These are phyloP conservation scores for Chaetoceros muelleri DNA, from an alignment of 108 stramenopile species.

Conservation along the genomic window DNA sequence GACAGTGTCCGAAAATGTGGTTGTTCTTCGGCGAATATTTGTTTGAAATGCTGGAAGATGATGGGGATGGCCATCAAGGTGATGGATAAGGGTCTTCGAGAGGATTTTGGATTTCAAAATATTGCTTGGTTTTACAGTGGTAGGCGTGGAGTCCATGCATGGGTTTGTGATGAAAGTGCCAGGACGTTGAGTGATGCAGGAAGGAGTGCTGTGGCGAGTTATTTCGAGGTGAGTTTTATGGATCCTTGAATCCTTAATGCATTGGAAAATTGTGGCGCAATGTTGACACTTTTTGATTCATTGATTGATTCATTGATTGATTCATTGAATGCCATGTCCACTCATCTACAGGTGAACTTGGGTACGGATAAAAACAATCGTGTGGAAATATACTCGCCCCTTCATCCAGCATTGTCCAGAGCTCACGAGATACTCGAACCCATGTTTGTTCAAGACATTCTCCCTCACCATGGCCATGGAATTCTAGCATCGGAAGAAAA, in stretches of 20 bases:
- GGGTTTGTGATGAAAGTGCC: slow-evolving; percentile 93
- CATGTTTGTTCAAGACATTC: slow-evolving; percentile 71
- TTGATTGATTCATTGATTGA: background rate
- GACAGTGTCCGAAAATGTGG: slow-evolving; percentile 94
- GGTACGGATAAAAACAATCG: slow-evolving; percentile 64
- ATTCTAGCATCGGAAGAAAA: slow-evolving; percentile 63
- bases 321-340: background rate
- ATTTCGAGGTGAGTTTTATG: slow-evolving; percentile 79
- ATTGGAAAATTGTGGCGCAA: background rate
- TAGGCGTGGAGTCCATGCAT: slow-evolving; percentile 99
- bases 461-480: slow-evolving; percentile 73
- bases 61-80: slow-evolving; percentile 96
- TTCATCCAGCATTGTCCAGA: slow-evolving; percentile 87
- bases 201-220: slow-evolving; percentile 87
- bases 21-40: slow-evolving; percentile 88
- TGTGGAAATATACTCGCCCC: slow-evolving; percentile 39
- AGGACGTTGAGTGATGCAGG: slow-evolving; percentile 86
- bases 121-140: slow-evolving; percentile 98
- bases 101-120: slow-evolving; percentile 97
- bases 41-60: slow-evolving; percentile 89
- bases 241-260: background rate
- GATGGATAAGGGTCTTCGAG: slow-evolving; percentile 68
- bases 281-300: background rate
- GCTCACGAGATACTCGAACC: slow-evolving; percentile 86
- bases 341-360: slow-evolving; percentile 32